Conservation (phyloP, 2,329 filamentous ascomycete genomes). For the Lecanosticta acicola region DNA sequence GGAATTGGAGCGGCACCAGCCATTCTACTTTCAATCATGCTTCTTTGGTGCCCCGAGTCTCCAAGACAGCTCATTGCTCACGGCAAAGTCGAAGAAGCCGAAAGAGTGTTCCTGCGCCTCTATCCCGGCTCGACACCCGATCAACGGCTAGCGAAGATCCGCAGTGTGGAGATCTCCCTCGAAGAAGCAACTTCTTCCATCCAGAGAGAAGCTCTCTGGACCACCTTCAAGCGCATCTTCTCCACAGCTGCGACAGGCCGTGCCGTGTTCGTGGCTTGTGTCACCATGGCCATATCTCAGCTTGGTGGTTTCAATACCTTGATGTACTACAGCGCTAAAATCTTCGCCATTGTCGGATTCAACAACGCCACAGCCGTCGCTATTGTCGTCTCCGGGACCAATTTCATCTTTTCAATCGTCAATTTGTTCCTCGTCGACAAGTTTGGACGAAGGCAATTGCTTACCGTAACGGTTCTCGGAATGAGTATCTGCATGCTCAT, state of each 20-base stretch:
- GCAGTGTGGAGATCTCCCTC: conserved; percentile 38
- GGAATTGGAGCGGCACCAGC: conserved; percentile 45
- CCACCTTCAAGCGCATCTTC: conserved; percentile 43
- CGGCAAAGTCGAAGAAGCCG: conserved; percentile 38
- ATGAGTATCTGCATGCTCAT: conserved; percentile 42
- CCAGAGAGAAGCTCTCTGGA: conserved; percentile 39
- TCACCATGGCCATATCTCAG: conserved; percentile 50
- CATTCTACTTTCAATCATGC: conserved; percentile 40
- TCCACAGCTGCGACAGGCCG: conserved; percentile 41
- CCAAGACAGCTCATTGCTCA: conserved; percentile 46
- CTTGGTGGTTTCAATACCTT: conserved; percentile 44
- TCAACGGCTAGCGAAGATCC: conserved; percentile 43
- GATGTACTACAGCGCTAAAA: conserved; percentile 39
- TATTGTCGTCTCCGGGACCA: conserved; percentile 42
- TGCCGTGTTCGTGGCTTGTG: conserved; percentile 43
- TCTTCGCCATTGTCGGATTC: conserved; percentile 47
- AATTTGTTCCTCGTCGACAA: conserved; percentile 45
- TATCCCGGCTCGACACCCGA: conserved; percentile 40
- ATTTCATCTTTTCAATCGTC: conserved; percentile 47
- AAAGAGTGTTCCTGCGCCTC: conserved; percentile 36
- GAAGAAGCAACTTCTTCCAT: conserved; percentile 39
- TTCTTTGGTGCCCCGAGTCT: conserved; percentile 46
- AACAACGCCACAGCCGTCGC: conserved; percentile 45
- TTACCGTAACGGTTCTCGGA: conserved; percentile 41
- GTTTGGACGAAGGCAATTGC: conserved; percentile 42